These are phyloP conservation scores for Ustilago loliicola DNA, from an alignment of 1,284 basidiomycete genomes.

Conservation along the genomic window DNA sequence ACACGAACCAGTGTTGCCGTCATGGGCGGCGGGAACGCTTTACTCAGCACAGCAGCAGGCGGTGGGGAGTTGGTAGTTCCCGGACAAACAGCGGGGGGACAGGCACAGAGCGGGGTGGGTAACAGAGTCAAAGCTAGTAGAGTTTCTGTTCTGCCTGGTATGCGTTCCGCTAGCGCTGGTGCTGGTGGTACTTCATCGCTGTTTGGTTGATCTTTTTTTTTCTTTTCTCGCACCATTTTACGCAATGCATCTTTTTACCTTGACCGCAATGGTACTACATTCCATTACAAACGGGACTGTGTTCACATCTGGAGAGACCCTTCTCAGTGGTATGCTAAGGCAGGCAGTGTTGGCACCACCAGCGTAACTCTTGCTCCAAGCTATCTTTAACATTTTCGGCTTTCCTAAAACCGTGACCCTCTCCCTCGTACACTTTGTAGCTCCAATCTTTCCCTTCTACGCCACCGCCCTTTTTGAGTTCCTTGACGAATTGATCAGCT, in stretches of 20 bases:
- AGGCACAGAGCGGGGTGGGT: constrained; percentile 15
- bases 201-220: constrained; percentile 6
- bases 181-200: constrained; percentile 1
- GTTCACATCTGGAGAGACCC: too few relatives aligned
- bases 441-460: constrained; percentile 23
- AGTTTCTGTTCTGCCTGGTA: constrained; percentile 7
- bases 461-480: constrained; percentile 37
- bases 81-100: constrained; percentile 11
- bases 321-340: not conserved
- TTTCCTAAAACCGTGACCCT: constrained; percentile 56
- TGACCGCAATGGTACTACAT: too few relatives aligned
- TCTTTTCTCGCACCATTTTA: not conserved
- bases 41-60: not conserved
- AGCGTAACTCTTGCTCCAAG: constrained; percentile 33
- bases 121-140: constrained; percentile 39
- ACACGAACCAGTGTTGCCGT: constrained; percentile 31
- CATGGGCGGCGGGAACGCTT: constrained; percentile 12
- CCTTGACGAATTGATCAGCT: constrained; percentile 71
- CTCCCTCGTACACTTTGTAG: constrained; percentile 58
- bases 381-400: constrained; percentile 38
- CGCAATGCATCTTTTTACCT: constrained; percentile 1
- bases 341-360: constrained; percentile 25
- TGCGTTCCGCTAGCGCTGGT: constrained; percentile 4
- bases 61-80: constrained; percentile 8
- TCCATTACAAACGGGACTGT: too few relatives aligned